Evolutionary conservation across 2,329 filamentous ascomycete species (phyloP), one percentile per base, ranked within the genome.

Genomic region (Coniochaeta ligniaria): DNA sequence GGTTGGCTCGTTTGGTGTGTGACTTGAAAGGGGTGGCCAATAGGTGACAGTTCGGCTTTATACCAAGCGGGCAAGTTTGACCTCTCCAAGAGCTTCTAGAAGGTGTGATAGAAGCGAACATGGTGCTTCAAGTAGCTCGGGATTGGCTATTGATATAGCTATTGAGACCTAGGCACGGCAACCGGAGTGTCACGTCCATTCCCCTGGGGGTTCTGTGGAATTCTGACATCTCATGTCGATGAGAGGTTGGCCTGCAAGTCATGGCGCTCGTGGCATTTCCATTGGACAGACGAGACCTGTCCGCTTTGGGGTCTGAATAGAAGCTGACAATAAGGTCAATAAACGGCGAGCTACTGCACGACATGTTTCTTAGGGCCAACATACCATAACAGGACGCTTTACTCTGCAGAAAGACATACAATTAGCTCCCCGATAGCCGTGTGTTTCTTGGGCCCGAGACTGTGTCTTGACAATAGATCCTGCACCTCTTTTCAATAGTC

Each of bases 261-360:
- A 24, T 14, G 12, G 26, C 2, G 20, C 17, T 26, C 17, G 24
- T 52, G 45, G n/a, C 35, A 36, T 43, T 31, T 45, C 41, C n/a
- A 43, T 45, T 45, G 33, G 56, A 43, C 36, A 12, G 36, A 14
- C 9, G 6, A 8, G 36, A 9, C 17, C 26, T 36, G 43, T 47
- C 58, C 33, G 7, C 17, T 22, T 47, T 20, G 35, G 58, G 58
- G 31, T 24, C 3, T 59, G 58, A 59, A 59, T 59, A 59, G 58
- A 28, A 20, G 4, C 33, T 55, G 17, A 57, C 54, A 57, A 57
- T 57, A 38, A 22, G 14, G 31, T 38, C 47, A 55, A 41, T 59
- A 55, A 38, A 55, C 33, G 22, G 31, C 5, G 22, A n/a, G 17
- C 54, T 57, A 59, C 24, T 50, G 43, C 58, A 59, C 45, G 8